A percentile compares a stretch with the other conserved stretches of the same genome.
Conservation (phyloP, 441 rosid species). For the Gossypium gossypioides region DNA sequence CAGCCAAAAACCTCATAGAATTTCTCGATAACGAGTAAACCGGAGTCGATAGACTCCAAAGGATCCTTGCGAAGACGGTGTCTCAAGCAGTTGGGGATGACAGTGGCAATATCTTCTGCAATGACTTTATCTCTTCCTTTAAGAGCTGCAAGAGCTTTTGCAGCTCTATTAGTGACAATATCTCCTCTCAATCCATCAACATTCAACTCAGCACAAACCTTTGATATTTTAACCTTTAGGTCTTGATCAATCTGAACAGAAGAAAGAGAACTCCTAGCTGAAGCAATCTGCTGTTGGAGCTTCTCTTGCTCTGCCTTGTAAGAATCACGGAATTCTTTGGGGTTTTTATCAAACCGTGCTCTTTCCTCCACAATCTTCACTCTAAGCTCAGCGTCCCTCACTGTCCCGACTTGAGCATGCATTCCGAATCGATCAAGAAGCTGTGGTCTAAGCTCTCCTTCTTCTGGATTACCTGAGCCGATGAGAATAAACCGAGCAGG, state of each 20-base stretch:
- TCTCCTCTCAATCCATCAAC: conserved; percentile 93
- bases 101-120: conserved; percentile 78
- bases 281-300: conserved; percentile 66
- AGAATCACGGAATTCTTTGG: conserved; percentile 70
- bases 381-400: conserved; percentile 81
- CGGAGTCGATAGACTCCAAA: conserved; percentile 83
- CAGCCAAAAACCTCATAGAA: conserved; percentile 75
- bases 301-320: conserved; percentile 65
- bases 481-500: conserved; percentile 95
- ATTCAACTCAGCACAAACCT: conserved; percentile 78
- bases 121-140: conserved; percentile 73
- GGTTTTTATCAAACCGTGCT: conserved; percentile 66
- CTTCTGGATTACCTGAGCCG: conserved; percentile 96
- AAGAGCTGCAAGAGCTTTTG: conserved; percentile 81
- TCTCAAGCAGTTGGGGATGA: conserved; percentile 84
- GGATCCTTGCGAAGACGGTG: conserved; percentile 96
- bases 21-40: conserved; percentile 72
- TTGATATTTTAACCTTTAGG: conserved; percentile 80
- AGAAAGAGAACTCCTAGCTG: conserved; percentile 55
- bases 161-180: conserved; percentile 79
- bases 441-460: conserved; percentile 93
- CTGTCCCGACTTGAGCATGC: conserved; percentile 96
- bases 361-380: conserved; percentile 94
- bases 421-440: conserved; percentile 89
- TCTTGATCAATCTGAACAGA: conserved; percentile 69